Conservation (phyloP, 257 asterid genomes). For the Gentiana straminea region DNA sequence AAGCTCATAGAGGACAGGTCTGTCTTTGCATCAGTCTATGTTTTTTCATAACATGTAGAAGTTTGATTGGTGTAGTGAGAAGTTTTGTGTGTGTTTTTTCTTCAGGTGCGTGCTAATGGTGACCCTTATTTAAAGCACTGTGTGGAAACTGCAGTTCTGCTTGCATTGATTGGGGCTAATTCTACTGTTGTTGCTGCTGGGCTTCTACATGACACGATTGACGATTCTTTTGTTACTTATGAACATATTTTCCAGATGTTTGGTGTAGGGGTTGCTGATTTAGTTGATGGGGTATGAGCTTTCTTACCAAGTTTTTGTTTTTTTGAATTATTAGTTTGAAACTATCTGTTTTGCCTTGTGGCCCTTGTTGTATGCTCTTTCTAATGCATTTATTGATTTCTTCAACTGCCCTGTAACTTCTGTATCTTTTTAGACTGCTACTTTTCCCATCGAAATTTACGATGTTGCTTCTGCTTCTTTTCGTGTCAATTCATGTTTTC, state of each 20-base stretch:
- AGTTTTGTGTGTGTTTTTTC: conserved; percentile 6
- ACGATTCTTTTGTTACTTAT: conserved; percentile 59
- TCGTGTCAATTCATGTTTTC: no score
- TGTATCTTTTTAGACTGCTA: no score
- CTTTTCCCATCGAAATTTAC: no score
- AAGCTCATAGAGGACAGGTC: conserved; percentile 82
- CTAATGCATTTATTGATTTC: no score
- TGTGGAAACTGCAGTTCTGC: conserved; percentile 74
- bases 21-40: background rate
- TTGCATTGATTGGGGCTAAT: conserved; percentile 73
- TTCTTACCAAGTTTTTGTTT: background rate
- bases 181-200: conserved; percentile 94
- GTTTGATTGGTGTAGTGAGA: background rate
- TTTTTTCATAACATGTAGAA: background rate
- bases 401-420: no score
- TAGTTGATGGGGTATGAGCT: conserved; percentile 83
- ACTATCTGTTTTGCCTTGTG: no score
- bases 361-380: no score
- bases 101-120: conserved; percentile 84
- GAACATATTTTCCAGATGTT: conserved; percentile 43
- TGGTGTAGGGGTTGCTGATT: conserved; percentile 78
- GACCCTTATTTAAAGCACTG: conserved; percentile 95
- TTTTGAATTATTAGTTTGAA: no score
- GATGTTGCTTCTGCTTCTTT: no score
- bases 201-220: conserved; percentile 83